Evolutionary conservation across 2,329 filamentous ascomycete genomes (phyloP).

Genomic region (Teratosphaeria nubilosa): DNA sequence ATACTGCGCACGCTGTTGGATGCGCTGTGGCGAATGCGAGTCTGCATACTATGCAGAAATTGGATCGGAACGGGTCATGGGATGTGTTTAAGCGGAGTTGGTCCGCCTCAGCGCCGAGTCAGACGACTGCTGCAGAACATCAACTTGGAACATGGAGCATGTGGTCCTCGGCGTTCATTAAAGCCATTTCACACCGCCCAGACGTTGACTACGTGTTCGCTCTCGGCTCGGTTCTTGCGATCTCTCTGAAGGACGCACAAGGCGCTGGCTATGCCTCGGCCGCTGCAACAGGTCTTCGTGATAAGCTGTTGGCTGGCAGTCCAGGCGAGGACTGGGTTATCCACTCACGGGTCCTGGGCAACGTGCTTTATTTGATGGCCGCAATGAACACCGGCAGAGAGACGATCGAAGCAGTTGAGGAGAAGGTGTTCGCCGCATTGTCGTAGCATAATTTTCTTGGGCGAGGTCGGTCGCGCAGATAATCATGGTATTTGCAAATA

Average conservation of each 20-base stretch:
- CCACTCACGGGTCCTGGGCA: slow-evolving; percentile 51
- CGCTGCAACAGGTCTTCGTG: slow-evolving; percentile 44
- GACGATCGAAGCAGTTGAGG: slow-evolving; percentile 33
- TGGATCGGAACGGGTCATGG: slow-evolving; percentile 52
- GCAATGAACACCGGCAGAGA: slow-evolving; percentile 41
- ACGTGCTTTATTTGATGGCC: slow-evolving; percentile 53
- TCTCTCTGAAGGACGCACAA: slow-evolving; percentile 43
- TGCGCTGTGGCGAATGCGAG: slow-evolving; percentile 67
- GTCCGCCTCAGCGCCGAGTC: slow-evolving; percentile 10
- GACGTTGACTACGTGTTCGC: slow-evolving; percentile 59
- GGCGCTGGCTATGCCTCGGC: slow-evolving; percentile 48
- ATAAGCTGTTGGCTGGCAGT: slow-evolving; percentile 34
- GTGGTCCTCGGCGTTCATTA: slow-evolving; percentile 56
- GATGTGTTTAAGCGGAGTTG: slow-evolving; percentile 44
- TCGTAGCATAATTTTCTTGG: neutral
- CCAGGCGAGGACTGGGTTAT: slow-evolving; percentile 33
- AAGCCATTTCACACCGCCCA: slow-evolving; percentile 45
- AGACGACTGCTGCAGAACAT: neutral
- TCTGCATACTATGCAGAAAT: slow-evolving; percentile 47
- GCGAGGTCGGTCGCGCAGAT: too few relatives aligned
- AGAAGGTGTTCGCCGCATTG: slow-evolving; percentile 26
- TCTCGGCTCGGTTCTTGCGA: slow-evolving; percentile 63
- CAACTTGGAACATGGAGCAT: slow-evolving; percentile 53
- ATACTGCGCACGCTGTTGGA: slow-evolving; percentile 74
- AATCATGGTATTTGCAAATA: neutral